phyloP scores from a whole-genome alignment of 163 green algal species.

The Trebouxiophyceae sp. region DNA sequence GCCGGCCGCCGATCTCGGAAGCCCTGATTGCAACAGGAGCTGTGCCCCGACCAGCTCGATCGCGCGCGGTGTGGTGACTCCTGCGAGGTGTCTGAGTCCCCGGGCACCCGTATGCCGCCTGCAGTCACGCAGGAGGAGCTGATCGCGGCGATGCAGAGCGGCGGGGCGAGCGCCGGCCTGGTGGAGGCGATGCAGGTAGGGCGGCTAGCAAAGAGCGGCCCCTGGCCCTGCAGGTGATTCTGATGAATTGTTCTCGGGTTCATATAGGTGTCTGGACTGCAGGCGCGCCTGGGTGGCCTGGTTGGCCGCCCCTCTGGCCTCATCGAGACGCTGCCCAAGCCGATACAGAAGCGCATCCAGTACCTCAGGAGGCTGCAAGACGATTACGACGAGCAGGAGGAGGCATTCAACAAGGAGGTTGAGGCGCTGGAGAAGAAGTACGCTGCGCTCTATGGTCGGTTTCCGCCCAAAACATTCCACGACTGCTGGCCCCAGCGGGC shows the following conservation, averaged over 20 bases:
- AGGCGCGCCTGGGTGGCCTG: conserved; percentile 29
- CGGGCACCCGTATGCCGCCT: no score
- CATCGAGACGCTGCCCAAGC: conserved; percentile 37
- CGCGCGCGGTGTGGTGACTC: no score
- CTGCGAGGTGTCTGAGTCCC: no score
- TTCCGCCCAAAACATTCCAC: no score
- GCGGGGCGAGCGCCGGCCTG: background rate
- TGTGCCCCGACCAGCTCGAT: no score
- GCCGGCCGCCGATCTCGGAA: no score
- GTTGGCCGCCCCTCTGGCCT: conserved; percentile 32
- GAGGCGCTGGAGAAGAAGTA: conserved; percentile 77
- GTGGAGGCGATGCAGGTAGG: background rate
- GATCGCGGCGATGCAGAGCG: background rate
- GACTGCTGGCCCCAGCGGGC: no score
- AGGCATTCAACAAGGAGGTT: conserved; percentile 66
- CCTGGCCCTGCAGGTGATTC: no score
- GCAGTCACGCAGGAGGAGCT: background rate
- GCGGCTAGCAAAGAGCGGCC: no score
- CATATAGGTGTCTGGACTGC: conserved; percentile 5
- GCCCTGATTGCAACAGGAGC: no score
- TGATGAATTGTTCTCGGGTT: background rate
- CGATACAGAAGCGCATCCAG: conserved; percentile 51
- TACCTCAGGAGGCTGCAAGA: conserved; percentile 64
- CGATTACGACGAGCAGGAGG: conserved; percentile 61
- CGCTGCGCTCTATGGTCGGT: conserved; percentile 61